Evolutionary conservation across 2,329 filamentous ascomycete genomes (phyloP).

Genomic region (Gnomoniopsis smithogilvyi): DNA sequence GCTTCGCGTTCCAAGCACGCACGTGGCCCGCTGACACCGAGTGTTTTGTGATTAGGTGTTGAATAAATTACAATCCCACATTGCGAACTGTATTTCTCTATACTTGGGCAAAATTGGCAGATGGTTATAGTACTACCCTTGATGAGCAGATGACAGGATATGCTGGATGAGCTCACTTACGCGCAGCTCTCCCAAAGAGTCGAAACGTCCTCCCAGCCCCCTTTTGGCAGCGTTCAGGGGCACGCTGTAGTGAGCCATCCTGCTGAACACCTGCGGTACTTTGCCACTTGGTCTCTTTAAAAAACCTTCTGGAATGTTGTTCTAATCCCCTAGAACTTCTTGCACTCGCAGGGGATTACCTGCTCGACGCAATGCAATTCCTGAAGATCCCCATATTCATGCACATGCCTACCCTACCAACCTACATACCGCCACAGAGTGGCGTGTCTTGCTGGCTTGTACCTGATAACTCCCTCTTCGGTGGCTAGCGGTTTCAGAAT

Average conservation of each 20-base stretch:
- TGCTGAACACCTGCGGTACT: background rate
- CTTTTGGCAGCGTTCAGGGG: background rate
- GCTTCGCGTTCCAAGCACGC: too few species aligned
- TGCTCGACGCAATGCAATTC: too few species aligned
- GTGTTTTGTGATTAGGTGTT: background rate
- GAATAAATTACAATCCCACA: background rate
- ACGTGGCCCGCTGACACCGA: background rate
- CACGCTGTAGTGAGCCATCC: background rate
- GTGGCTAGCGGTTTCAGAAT: constrained; percentile 15
- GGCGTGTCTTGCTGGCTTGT: too few species aligned
- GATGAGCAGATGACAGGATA: background rate
- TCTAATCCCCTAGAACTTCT: too few species aligned
- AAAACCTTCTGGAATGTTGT: too few species aligned
- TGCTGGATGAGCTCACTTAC: constrained; percentile 6
- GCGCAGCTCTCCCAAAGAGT: too few species aligned
- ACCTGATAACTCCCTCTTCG: too few species aligned
- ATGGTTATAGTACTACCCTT: background rate
- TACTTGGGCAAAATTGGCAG: background rate
- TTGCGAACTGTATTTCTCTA: background rate
- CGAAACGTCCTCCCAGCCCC: too few species aligned
- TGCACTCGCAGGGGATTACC: too few species aligned
- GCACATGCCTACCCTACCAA: background rate
- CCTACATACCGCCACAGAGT: background rate
- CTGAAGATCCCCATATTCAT: too few species aligned
- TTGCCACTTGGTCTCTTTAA: background rate